Conservation (phyloP, 257 asterid species). For the Osmanthus fragrans region DNA sequence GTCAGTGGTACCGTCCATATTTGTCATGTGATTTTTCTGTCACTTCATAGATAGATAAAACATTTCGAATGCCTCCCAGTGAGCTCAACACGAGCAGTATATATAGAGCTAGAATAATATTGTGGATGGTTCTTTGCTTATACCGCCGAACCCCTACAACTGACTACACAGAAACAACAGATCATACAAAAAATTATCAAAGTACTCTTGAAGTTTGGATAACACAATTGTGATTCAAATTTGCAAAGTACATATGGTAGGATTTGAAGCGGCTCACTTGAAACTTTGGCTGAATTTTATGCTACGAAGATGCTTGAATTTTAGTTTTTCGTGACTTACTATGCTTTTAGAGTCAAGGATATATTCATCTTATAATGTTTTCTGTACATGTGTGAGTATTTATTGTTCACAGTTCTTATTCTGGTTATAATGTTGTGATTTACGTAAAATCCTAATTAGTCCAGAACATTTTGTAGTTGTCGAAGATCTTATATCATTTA, state of each 20-base stretch:
- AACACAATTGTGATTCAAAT: background rate
- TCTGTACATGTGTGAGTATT: background rate
- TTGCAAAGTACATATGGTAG: background rate
- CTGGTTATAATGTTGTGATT: no score
- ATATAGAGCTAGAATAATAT: background rate
- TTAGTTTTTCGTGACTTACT: no score
- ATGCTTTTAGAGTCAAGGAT: no score
- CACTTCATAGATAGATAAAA: background rate
- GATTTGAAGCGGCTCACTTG: background rate
- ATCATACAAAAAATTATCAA: no score
- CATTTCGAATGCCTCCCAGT: constrained; percentile 6
- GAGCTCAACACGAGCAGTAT: background rate
- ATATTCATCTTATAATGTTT: background rate
- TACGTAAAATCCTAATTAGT: background rate
- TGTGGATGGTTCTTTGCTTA: no score
- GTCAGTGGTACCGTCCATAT: background rate
- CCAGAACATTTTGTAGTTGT: no score
- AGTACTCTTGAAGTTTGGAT: background rate
- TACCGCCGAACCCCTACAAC: background rate
- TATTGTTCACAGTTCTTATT: background rate
- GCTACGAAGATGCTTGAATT: no score
- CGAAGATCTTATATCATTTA: no score
- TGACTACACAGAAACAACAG: background rate
- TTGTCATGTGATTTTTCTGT: background rate
- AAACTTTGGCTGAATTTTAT: no score